Evolutionary conservation across 768 basidiomycete species (phyloP), one percentile per base, ranked within the genome.

Genomic region (Termitomyces heimii): DNA sequence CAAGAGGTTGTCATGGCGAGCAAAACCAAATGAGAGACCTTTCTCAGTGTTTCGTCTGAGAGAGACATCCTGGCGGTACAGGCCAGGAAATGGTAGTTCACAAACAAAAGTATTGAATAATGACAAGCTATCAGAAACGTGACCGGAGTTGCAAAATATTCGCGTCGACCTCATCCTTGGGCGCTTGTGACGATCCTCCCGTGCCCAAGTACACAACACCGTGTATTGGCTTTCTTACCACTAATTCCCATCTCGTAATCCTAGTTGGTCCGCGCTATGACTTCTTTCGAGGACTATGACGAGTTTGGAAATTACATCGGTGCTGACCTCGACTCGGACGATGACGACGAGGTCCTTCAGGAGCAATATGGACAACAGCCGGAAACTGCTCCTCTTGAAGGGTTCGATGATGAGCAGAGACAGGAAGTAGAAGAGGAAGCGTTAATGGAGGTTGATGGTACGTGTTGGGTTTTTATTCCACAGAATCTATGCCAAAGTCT

Each of bases 221-320:
- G 52, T 47, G 37, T 51, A 39, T 50, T 32, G 9, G 10, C 35
- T 45, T 10, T 14, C 26, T 39, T 24, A 48, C 42, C 14, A 37
- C 43, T 39, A n/a, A 56, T 20, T 35, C 45, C 20, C 50, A 14
- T 46, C 22, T 59, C 39, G 49, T 56, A 58, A 52, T 51, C 50
- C 56, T 49, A 52, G 42, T 46, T 32, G 31, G 24, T 24, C 28
- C 29, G 52, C n/a, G 53, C 51, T 29, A 77, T 78, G 75, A 76
- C 79, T 59, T 80, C 79, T 20, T 75, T 92, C 63, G 90, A 92
- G 65, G 90, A 92, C 69, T 92, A 92, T 66, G 90, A 92, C 66
- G 91, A 98, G 75, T 96, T 96, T 68, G 95, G 94, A 63, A 98
- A 97, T 80, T 97, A 98, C 73, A 95, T 98, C 69, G 95, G 94